Evolutionary conservation across 306 rosid species (phyloP).

Genomic region (Pterocarpus santalinus): DNA sequence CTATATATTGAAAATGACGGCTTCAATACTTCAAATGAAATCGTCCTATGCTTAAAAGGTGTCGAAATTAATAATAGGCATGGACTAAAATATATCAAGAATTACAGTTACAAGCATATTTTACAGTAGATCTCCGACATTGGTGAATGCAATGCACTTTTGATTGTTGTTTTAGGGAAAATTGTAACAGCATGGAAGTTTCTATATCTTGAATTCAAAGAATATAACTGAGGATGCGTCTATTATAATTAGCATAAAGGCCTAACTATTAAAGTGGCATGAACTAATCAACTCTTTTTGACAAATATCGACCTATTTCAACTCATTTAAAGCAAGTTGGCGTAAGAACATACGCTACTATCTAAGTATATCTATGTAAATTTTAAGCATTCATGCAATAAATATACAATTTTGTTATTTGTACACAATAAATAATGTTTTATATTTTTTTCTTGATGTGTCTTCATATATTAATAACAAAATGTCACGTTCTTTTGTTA

Average conservation of each 20-base stretch:
- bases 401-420: neutral
- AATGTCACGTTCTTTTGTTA: too few species aligned
- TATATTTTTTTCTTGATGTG: too few species aligned
- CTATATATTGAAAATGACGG: neutral
- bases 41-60: neutral
- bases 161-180: neutral
- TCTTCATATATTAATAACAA: too few species aligned
- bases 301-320: neutral
- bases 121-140: neutral
- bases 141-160: neutral
- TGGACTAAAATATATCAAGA: neutral
- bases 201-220: neutral
- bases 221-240: neutral
- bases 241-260: too few species aligned
- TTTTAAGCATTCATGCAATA: slow-evolving; percentile 42
- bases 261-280: neutral
- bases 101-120: slow-evolving; percentile 7
- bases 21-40: neutral
- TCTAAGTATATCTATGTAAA: slow-evolving; percentile 13
- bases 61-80: neutral
- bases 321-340: neutral
- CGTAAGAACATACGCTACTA: neutral
- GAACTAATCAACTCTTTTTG: neutral
- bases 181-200: neutral
- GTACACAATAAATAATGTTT: too few species aligned